phyloP scores from a whole-genome alignment of 768 basidiomycete species.

The Melanogaster broomeanus region DNA sequence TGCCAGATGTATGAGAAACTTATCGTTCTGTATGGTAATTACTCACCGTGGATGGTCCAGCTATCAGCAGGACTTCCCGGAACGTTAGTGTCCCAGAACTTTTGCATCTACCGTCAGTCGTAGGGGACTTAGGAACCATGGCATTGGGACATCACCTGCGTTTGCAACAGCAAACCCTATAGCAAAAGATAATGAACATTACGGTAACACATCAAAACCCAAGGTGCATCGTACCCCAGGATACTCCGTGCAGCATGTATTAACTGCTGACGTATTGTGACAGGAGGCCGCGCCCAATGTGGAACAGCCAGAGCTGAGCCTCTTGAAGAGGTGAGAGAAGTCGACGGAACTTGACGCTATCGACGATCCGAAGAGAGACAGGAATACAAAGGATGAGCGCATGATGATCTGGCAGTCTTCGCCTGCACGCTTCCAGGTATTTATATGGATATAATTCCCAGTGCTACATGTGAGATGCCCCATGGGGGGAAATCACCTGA shows the following conservation, averaged over 20 bases:
- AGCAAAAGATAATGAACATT: background rate
- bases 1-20: slow-evolving; percentile 19
- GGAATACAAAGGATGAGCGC: slow-evolving; percentile 20
- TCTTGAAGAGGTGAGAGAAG: slow-evolving; percentile 30
- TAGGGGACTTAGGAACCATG: background rate
- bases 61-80: slow-evolving; percentile 62
- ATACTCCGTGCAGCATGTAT: slow-evolving; percentile 65
- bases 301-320: slow-evolving; percentile 54
- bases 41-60: slow-evolving; percentile 75
- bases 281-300: slow-evolving; percentile 53
- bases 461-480: background rate
- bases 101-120: slow-evolving; percentile 6
- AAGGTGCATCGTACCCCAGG: slow-evolving; percentile 51
- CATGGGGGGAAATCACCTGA: background rate
- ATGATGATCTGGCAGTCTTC: background rate
- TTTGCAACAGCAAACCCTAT: slow-evolving; percentile 63
- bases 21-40: background rate
- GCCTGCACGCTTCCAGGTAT: slow-evolving; percentile 3
- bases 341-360: slow-evolving; percentile 14
- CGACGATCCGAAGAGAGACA: slow-evolving; percentile 21
- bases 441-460: slow-evolving; percentile 9
- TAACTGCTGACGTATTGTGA: slow-evolving; percentile 46
- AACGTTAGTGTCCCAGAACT: slow-evolving; percentile 77
- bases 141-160: slow-evolving; percentile 39
- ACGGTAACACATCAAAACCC: background rate